Evolutionary conservation across 805 yeast species (phyloP).

Genomic region (Candida khao-thaluensis): DNA sequence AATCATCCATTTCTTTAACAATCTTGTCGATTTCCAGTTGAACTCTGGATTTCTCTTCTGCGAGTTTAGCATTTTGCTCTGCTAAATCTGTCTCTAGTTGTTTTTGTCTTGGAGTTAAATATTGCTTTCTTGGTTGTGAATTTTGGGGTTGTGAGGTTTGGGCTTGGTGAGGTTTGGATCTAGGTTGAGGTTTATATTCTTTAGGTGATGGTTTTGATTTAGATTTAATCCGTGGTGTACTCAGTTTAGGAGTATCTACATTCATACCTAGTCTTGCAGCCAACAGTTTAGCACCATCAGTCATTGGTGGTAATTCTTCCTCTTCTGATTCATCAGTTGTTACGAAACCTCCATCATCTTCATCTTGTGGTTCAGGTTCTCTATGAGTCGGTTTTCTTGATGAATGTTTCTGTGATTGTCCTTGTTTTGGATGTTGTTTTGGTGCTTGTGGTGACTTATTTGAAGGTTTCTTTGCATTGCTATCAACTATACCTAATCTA

Average conservation of each 20-base stretch:
- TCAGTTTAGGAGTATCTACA: constrained; percentile 3
- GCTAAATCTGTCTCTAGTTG: constrained; percentile 4
- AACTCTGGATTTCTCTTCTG: constrained; percentile 10
- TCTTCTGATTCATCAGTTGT: constrained; percentile 9
- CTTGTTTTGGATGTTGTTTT: neutral
- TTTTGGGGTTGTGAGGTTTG: neutral
- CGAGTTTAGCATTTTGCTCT: constrained; percentile 9
- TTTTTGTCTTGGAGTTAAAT: constrained; percentile 13
- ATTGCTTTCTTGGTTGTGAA: neutral
- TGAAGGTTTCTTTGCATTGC: neutral
- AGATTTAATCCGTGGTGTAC: neutral
- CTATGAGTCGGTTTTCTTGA: neutral
- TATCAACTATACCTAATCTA: constrained; percentile 19
- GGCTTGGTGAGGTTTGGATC: neutral
- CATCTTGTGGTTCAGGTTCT: constrained; percentile 4
- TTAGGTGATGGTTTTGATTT: neutral
- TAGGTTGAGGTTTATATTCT: neutral
- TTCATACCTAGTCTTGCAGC: constrained; percentile 24
- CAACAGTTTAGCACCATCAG: constrained; percentile 24
- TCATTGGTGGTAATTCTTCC: constrained; percentile 18
- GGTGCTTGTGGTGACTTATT: neutral
- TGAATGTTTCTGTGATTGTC: too few species aligned
- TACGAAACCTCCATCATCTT: constrained; percentile 12
- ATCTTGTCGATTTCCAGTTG: constrained; percentile 14
- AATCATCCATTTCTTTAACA: constrained; percentile 15